phyloP scores from a whole-genome alignment of 164 flowering plant species.

The Annona squamosa region DNA sequence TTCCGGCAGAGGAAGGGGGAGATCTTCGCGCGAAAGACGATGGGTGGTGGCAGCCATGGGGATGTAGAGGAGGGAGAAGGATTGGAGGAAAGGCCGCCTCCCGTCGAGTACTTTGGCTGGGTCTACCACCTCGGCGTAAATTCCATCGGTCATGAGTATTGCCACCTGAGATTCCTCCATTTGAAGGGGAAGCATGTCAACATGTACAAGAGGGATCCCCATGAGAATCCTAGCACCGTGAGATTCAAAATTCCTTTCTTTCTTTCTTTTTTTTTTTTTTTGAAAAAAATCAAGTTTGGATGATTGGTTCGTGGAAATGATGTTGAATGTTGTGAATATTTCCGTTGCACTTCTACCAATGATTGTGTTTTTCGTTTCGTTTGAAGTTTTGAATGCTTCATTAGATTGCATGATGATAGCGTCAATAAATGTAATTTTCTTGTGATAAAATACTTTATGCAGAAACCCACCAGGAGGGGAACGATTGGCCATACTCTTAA shows the following conservation, averaged over 20 bases:
- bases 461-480: constrained; percentile 91
- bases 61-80: background rate
- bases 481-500: constrained; percentile 66
- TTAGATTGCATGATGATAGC: too few relatives aligned
- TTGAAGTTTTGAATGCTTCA: too few relatives aligned
- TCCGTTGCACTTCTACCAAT: too few relatives aligned
- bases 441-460: constrained; percentile 21
- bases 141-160: constrained; percentile 73
- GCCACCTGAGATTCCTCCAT: constrained; percentile 66
- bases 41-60: background rate
- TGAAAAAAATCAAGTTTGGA: background rate
- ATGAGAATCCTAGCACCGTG: constrained; percentile 71
- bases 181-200: constrained; percentile 58
- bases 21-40: background rate
- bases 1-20: background rate
- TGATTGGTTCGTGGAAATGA: too few relatives aligned
- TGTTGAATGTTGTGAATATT: too few relatives aligned
- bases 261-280: background rate
- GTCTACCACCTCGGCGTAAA: constrained; percentile 81
- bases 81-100: background rate
- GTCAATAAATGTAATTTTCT: background rate
- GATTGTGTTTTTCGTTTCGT: too few relatives aligned
- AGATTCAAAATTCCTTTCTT: constrained; percentile 6
- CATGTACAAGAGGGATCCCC: constrained; percentile 90
- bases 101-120: constrained; percentile 67